Base-by-base conservation (phyloP, 2,329 filamentous ascomycete genomes). In the Epichloe hybrida region DNA sequence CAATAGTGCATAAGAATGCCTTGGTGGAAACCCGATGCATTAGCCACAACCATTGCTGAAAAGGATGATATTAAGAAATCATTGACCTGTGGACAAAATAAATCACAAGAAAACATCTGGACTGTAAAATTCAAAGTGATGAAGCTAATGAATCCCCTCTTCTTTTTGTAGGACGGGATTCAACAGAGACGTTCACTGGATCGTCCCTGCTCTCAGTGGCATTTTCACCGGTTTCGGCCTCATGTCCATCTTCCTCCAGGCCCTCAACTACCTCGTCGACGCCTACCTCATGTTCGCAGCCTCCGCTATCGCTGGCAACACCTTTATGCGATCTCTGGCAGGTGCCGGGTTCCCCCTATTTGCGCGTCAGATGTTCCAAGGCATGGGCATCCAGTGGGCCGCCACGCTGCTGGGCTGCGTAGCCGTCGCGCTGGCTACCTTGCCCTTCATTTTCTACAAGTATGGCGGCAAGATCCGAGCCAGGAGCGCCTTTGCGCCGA, bases 211-310 rank as follows among this genome's bases (percentile, higher is more conserved):
- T 2, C 66, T 76, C 6, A 83, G 79, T 5, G 81, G 81, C 46
- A 64, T 84, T 47, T 70, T 76, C 66, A 77, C 81, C 47, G 87
- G 87, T 4, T 85, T 88, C 44, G 86, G 87, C 5, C 81, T 93
- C 61, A 83, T 89, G 69, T 84, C 83, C 27, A 89, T 93, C 61
- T 91, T 91, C 72, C 79, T 93, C 37, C 84, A 87, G 57, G 75
- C 83, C 12, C 70, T 93, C 53, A 93, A 91, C 69, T 91, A 90
- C 63, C 77, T 91, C 3, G 82, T 90, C 52, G 86, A 91, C 60
- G 81, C 80, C 8, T 84, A 84, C 60, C 76, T 82, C 59, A 79
- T 81, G 77, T 81, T 81, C 58, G 80, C 88, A 1, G 88, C 88
- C 11, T 90, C 85, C 0, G 88, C 86, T 20, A 80, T 94, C 51